Percentiles rank a stretch among this genome's conserved stretches.
These are phyloP conservation scores for Arxiozyma telluris DNA, from an alignment of 1,139 yeast species.

Conservation along the genomic window DNA sequence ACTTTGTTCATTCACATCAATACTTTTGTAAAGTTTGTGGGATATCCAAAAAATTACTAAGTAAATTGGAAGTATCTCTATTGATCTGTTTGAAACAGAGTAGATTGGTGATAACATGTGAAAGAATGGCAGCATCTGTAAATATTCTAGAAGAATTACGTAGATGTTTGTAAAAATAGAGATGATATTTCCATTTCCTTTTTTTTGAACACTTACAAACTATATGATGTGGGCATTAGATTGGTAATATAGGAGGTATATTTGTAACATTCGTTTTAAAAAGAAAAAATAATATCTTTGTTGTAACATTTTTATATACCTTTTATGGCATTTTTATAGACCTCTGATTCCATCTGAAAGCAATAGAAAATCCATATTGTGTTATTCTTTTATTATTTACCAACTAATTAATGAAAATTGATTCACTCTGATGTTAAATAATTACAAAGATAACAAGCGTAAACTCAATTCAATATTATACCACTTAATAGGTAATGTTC, in stretches of 20 bases:
- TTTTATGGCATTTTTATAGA: too few relatives aligned
- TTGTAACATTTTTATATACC: neutral
- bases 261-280: too few relatives aligned
- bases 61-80: conserved; percentile 40
- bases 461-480: too few relatives aligned
- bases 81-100: conserved; percentile 28
- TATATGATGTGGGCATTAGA: neutral
- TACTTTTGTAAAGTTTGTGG: conserved; percentile 49
- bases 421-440: too few relatives aligned
- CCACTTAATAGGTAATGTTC: too few relatives aligned
- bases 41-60: conserved; percentile 36
- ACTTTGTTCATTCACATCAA: conserved; percentile 41
- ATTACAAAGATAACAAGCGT: too few relatives aligned
- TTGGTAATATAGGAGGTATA: neutral
- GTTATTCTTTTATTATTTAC: too few relatives aligned
- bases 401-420: neutral
- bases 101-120: conserved; percentile 8
- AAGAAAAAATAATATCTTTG: too few relatives aligned
- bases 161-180: neutral
- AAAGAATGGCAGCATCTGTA: conserved; percentile 8
- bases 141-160: conserved; percentile 10
- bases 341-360: too few relatives aligned
- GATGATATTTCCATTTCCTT: too few relatives aligned
- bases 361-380: neutral
- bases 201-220: too few relatives aligned